Evolutionary conservation across 2,329 filamentous ascomycete genomes (phyloP), one percentile per base, ranked within the genome.

Genomic region (Ampelomyces quisqualis): DNA sequence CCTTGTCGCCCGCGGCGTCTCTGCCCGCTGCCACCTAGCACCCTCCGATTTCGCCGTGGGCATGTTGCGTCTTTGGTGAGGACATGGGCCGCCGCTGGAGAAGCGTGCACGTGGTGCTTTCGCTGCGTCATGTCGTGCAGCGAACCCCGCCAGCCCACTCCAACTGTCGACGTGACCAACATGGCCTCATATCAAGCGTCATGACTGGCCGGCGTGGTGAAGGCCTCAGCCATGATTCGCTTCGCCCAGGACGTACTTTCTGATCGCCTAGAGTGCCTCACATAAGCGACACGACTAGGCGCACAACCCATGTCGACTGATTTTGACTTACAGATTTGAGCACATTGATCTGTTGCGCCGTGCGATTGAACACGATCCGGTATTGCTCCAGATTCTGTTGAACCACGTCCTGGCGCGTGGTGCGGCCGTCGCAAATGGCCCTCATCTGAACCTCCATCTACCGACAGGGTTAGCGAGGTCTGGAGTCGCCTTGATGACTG

Each of bases 381-480:
- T 97, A 98, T 73, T 93, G 88, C 46, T 84, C 80, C 40, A 98
- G 74, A 64, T 86, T 95, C 67, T 95, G 85, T 39, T 83, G 77
- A 28, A 98, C 78, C 32, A 98, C 88, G 14, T 81, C 79, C 38
- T 80, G 77, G 59, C 82, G 85, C 22, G 84, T 87, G 51, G 82
- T 86, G 36, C 80, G 82, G 18, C 93, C 93, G 45, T 91, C 90
- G 70, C 93, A 97, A 42, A 98, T 96, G 43, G 88, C 88, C 65
- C 90, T 93, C 91, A 98, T 96, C 66, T 90, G 88, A 47, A 89
- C 73, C 70, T 98, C 93, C 89, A 96, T 96, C 75, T 77, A 52
- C 45, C 35, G 37, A 47, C 20, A 13, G 43, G 34, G 38, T 51
- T 45, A 53, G 50, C 43, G 24, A 44, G 18, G n/a, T n/a, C n/a